phyloP scores from a whole-genome alignment of 2,329 filamentous ascomycete species.

The Proliferodiscus dingleyae region DNA sequence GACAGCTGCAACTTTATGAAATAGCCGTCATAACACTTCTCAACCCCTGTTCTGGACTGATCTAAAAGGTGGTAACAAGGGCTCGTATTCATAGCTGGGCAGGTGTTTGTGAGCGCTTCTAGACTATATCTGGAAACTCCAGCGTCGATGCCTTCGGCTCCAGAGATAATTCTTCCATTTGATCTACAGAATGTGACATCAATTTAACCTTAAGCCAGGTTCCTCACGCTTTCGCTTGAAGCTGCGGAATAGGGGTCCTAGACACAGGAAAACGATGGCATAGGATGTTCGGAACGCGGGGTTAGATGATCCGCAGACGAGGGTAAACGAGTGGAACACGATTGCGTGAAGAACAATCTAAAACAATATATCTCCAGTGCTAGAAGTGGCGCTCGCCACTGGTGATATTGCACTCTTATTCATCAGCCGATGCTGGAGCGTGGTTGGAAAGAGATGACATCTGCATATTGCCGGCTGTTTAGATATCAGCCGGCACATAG shows the following conservation, averaged over 20 bases:
- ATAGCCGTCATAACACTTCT: too few species aligned
- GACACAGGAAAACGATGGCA: not conserved
- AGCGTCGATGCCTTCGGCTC: constrained; percentile 7
- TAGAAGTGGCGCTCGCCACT: constrained; percentile 1
- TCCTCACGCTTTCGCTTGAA: not conserved
- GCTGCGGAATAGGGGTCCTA: not conserved
- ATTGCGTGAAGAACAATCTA: constrained; percentile 2
- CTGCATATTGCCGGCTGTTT: too few species aligned
- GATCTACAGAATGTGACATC: not conserved
- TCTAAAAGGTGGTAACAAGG: too few species aligned
- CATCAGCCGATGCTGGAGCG: constrained; percentile 5
- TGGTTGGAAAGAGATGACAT: not conserved
- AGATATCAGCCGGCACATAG: too few species aligned
- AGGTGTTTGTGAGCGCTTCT: too few species aligned
- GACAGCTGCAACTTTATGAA: too few species aligned
- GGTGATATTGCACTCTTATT: constrained; percentile 3
- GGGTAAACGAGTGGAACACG: not conserved
- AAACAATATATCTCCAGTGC: not conserved
- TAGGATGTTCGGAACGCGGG: not conserved
- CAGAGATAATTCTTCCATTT: not conserved
- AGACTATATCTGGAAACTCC: not conserved
- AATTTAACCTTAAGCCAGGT: constrained; percentile 9
- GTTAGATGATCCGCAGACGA: constrained; percentile 2
- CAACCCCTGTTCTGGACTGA: too few species aligned
- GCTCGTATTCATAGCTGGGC: too few species aligned